These are phyloP conservation scores for Sporothrix brunneoviolacea DNA, from an alignment of 2,329 filamentous ascomycete species.

Conservation along the genomic window DNA sequence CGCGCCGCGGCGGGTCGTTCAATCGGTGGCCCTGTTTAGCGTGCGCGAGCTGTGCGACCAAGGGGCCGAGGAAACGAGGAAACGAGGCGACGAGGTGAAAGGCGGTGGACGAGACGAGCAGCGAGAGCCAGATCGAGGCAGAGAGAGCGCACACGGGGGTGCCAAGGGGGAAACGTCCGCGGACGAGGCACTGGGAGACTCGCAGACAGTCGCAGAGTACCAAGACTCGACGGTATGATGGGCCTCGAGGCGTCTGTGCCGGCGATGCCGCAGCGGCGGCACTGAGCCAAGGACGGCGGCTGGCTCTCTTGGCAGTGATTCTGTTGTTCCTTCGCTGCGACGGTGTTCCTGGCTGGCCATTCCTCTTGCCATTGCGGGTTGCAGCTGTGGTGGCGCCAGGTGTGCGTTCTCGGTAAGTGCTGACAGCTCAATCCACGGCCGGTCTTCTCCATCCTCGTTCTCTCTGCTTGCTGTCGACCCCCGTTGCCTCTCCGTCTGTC, in stretches of 20 bases:
- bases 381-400: neutral
- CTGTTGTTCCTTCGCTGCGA: neutral
- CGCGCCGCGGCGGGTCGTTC: neutral
- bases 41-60: neutral
- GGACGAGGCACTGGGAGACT: too few relatives aligned
- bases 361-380: neutral
- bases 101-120: too few relatives aligned
- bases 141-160: too few relatives aligned
- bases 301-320: neutral
- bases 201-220: too few relatives aligned
- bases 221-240: too few relatives aligned
- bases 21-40: neutral
- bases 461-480: neutral
- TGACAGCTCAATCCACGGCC: too few relatives aligned
- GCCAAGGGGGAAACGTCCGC: too few relatives aligned
- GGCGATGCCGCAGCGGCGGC: too few relatives aligned
- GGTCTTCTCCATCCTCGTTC: neutral
- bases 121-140: too few relatives aligned
- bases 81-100: too few relatives aligned
- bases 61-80: too few relatives aligned
- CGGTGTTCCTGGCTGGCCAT: neutral
- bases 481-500: neutral
- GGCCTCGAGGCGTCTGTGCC: neutral
- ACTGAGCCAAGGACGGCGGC: too few relatives aligned
- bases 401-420: constrained; percentile 1